phyloP scores from a whole-genome alignment of 164 flowering plant species.

The Aristolochia contorta region DNA sequence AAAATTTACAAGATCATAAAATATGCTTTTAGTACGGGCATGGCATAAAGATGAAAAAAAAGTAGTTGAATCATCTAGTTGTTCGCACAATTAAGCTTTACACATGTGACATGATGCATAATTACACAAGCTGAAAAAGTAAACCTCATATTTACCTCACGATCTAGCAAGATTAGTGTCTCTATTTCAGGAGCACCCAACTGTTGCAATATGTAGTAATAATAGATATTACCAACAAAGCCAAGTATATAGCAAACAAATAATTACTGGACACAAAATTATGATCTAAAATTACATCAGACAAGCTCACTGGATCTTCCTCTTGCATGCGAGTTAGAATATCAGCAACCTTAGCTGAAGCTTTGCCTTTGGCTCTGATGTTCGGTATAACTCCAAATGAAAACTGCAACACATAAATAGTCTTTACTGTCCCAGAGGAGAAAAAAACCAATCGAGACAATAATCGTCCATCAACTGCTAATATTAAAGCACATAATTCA shows the following conservation, averaged over 20 bases:
- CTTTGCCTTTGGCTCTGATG: conserved; percentile 94
- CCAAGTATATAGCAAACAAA: background rate
- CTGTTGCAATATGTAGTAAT: conserved; percentile 30
- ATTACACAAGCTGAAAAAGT: background rate
- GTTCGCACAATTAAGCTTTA: no score
- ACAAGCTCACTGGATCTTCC: conserved; percentile 72
- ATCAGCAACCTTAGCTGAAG: conserved; percentile 78
- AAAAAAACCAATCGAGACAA: background rate
- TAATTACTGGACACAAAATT: background rate
- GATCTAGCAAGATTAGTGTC: conserved; percentile 75
- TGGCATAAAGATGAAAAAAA: no score
- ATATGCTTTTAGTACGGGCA: no score
- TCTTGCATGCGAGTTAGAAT: conserved; percentile 75
- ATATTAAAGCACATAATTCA: background rate
- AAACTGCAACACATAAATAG: conserved; percentile 31
- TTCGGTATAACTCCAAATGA: conserved; percentile 81
- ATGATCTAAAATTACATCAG: conserved; percentile 45
- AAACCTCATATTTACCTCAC: conserved; percentile 52
- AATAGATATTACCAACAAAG: background rate
- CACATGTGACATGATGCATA: no score
- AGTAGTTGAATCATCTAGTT: no score
- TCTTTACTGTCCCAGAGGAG: background rate
- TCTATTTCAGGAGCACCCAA: conserved; percentile 69
- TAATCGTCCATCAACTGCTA: background rate
- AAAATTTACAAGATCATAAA: no score